Evolutionary conservation across 805 yeast genomes (phyloP).

Genomic region (Yamadazyma akitaensis): DNA sequence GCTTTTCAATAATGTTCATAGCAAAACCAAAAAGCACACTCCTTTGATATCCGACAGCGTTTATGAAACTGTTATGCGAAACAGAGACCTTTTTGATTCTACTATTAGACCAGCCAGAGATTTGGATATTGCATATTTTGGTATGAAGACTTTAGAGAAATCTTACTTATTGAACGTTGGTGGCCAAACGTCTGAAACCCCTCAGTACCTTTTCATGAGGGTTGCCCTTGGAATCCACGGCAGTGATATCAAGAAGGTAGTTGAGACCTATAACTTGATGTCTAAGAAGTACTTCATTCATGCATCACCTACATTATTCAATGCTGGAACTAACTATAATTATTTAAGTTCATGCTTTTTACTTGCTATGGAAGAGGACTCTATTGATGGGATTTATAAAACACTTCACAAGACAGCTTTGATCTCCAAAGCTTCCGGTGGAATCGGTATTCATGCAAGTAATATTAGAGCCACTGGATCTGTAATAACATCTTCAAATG

Average conservation of each 20-base stretch:
- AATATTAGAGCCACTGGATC: constrained; percentile 86
- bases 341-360: constrained; percentile 91
- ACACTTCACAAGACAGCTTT: constrained; percentile 85
- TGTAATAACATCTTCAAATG: constrained; percentile 87
- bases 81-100: constrained; percentile 65
- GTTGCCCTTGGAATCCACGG: constrained; percentile 92
- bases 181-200: constrained; percentile 74
- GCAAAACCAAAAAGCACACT: constrained; percentile 31
- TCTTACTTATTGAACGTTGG: constrained; percentile 67
- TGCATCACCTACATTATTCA: constrained; percentile 93
- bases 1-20: constrained; percentile 15
- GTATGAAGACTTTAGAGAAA: constrained; percentile 87
- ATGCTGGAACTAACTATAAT: constrained; percentile 84
- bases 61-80: constrained; percentile 56
- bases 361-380: constrained; percentile 88
- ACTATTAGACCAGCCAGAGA: constrained; percentile 79
- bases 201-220: constrained; percentile 86
- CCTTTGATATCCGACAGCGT: constrained; percentile 64
- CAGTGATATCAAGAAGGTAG: constrained; percentile 52
- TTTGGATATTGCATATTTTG: constrained; percentile 76
- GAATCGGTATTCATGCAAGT: constrained; percentile 86
- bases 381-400: constrained; percentile 91
- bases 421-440: constrained; percentile 94
- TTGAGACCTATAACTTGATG: constrained; percentile 87
- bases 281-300: constrained; percentile 85